These are phyloP conservation scores for Hygrophoropsis aurantiaca DNA, from an alignment of 768 basidiomycete species.

Conservation along the genomic window DNA sequence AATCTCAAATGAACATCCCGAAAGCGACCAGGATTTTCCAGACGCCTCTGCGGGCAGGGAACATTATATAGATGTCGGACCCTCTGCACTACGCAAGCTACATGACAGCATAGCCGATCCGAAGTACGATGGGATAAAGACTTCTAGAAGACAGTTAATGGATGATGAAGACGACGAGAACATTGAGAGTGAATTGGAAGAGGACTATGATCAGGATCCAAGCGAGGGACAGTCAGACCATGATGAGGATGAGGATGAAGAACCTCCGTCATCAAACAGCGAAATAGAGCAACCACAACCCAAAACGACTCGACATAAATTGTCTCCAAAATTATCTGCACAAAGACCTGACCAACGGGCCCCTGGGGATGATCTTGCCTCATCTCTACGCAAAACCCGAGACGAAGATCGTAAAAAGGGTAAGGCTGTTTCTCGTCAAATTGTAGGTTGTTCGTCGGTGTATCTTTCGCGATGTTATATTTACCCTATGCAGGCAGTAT, in stretches of 20 bases:
- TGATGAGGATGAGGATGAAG: conserved; percentile 20
- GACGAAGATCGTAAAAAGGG: conserved; percentile 81
- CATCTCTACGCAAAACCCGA: conserved; percentile 55
- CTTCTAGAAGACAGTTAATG: conserved; percentile 57
- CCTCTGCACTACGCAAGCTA: conserved; percentile 65
- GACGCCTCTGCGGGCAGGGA: conserved; percentile 49
- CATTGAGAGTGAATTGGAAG: conserved; percentile 4
- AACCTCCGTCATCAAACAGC: conserved; percentile 6
- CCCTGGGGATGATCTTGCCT: conserved; percentile 43
- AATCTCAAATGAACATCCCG: conserved; percentile 41
- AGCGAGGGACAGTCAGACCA: conserved; percentile 25
- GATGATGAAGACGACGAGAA: conserved; percentile 38
- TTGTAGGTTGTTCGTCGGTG: conserved; percentile 49
- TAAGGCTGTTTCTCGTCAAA: conserved; percentile 77
- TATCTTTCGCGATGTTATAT: conserved; percentile 5
- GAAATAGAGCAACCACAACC: conserved; percentile 12
- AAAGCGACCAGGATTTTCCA: conserved; percentile 35
- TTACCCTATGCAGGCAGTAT: conserved; percentile 55
- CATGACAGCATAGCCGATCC: conserved; percentile 68
- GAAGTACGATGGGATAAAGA: conserved; percentile 75
- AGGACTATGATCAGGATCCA: conserved; percentile 12
- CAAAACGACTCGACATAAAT: conserved; percentile 14
- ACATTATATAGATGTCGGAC: conserved; percentile 85
- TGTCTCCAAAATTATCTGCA: conserved; percentile 11
- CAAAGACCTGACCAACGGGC: conserved; percentile 6